Percentiles rank a stretch among this genome's conserved stretches.
phyloP scores from a whole-genome alignment of 2,329 filamentous ascomycete species.

The Talaromyces sp. region DNA sequence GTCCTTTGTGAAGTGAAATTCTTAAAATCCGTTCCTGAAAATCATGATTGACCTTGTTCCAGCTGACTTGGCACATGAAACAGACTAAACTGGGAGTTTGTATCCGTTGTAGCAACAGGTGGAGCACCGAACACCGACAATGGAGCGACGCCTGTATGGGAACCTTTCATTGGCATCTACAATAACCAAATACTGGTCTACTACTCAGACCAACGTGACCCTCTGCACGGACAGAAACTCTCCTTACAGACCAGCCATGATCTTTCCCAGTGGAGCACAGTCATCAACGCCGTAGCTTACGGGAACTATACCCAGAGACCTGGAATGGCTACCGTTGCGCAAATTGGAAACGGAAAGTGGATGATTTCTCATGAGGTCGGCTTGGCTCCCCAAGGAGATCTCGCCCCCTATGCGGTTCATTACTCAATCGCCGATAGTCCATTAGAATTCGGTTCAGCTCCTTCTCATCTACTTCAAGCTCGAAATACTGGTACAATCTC shows the following conservation, averaged over 20 bases:
- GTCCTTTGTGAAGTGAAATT: neutral
- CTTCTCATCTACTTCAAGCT: constrained; percentile 43
- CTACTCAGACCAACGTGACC: constrained; percentile 67
- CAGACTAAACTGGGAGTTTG: constrained; percentile 64
- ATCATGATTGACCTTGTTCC: too few species aligned
- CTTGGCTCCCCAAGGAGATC: constrained; percentile 9
- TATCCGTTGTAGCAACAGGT: constrained; percentile 63
- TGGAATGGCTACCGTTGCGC: constrained; percentile 63
- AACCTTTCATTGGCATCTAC: constrained; percentile 63
- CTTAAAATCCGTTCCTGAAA: too few species aligned
- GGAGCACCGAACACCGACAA: constrained; percentile 62
- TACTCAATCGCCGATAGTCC: constrained; percentile 53
- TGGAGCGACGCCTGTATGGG: constrained; percentile 67
- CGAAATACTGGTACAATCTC: constrained; percentile 40
- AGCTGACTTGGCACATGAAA: constrained; percentile 20
- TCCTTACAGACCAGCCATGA: constrained; percentile 62
- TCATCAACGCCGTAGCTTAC: constrained; percentile 60
- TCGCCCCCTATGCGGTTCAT: constrained; percentile 5
- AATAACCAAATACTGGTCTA: constrained; percentile 42
- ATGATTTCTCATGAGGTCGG: constrained; percentile 11
- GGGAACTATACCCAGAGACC: constrained; percentile 61
- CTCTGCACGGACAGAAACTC: constrained; percentile 63
- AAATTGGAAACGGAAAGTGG: constrained; percentile 21
- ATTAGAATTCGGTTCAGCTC: constrained; percentile 46
- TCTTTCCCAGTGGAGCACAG: constrained; percentile 58